Evolutionary conservation across 495 filamentous ascomycete species (phyloP).

Genomic region (Trichoderma asperelloides): DNA sequence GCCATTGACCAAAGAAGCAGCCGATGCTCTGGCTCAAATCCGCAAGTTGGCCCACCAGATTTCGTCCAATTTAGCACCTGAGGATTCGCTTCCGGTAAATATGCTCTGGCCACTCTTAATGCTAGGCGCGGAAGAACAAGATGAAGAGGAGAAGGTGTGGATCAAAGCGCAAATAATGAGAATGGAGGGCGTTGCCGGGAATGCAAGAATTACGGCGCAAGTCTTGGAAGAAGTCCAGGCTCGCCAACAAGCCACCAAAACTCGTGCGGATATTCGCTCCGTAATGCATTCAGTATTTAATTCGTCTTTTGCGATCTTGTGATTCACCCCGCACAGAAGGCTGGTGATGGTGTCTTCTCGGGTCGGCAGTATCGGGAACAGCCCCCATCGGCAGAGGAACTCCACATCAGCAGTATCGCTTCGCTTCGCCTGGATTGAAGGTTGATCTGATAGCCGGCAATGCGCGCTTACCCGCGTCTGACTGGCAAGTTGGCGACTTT

Average conservation of each 20-base stretch:
- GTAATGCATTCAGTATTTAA: constrained; percentile 29
- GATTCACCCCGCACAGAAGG: constrained; percentile 4
- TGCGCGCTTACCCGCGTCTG: not conserved
- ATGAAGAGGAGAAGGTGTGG: constrained; percentile 26
- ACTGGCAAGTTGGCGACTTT: too few relatives aligned
- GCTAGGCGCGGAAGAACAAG: constrained; percentile 34
- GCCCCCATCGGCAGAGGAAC: not conserved
- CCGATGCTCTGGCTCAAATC: constrained; percentile 26
- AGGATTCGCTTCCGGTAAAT: constrained; percentile 30
- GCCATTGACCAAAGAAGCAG: constrained; percentile 27
- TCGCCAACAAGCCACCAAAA: constrained; percentile 28
- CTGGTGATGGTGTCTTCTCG: not conserved
- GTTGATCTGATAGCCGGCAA: not conserved
- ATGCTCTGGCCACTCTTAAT: constrained; percentile 36
- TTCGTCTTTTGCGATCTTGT: constrained; percentile 31
- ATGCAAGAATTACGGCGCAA: constrained; percentile 31
- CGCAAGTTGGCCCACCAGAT: constrained; percentile 25
- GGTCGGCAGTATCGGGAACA: constrained; percentile 4
- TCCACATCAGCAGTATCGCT: not conserved
- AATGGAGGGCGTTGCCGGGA: constrained; percentile 31
- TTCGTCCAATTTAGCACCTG: constrained; percentile 15
- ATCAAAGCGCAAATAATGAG: constrained; percentile 29
- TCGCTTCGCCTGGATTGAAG: not conserved
- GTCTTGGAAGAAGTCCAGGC: constrained; percentile 33
- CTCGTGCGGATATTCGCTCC: constrained; percentile 31